A percentile compares a stretch with the other conserved stretches of the same genome.
Evolutionary conservation across 441 rosid genomes (phyloP).

Genomic region (Populus hybrid): DNA sequence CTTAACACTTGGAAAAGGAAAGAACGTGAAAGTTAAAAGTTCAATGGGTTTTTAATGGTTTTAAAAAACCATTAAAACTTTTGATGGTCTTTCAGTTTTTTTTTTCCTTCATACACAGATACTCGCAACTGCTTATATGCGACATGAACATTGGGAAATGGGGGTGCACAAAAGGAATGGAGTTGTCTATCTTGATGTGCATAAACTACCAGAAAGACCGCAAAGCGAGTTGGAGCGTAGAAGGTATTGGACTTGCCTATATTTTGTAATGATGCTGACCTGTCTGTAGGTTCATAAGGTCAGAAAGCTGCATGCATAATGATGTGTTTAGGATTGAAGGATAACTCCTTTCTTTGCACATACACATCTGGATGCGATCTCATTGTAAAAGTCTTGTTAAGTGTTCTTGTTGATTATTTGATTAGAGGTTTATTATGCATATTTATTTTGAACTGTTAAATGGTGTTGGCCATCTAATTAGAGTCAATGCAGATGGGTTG

Average conservation of each 20-base stretch:
- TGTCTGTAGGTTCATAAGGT: not conserved
- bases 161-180: constrained; percentile 98
- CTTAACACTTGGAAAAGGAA: not conserved
- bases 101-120: constrained; percentile 45
- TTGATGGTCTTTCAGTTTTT: not conserved
- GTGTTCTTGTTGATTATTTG: not conserved
- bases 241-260: constrained; percentile 45
- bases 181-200: constrained; percentile 86
- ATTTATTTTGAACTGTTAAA: not conserved
- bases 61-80: not conserved
- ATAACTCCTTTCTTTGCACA: not conserved
- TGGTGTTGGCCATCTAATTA: constrained; percentile 1
- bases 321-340: not conserved
- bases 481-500: not conserved
- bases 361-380: not conserved
- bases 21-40: not conserved
- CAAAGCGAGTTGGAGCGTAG: constrained; percentile 78
- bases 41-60: not conserved
- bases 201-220: constrained; percentile 87
- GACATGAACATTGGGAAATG: constrained; percentile 96
- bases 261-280: not conserved
- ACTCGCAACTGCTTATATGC: constrained; percentile 77
- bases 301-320: not conserved
- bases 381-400: not conserved
- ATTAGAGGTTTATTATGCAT: not conserved